These are phyloP conservation scores for Agaricales sp. DNA, from an alignment of 1,284 basidiomycete genomes.

Conservation along the genomic window DNA sequence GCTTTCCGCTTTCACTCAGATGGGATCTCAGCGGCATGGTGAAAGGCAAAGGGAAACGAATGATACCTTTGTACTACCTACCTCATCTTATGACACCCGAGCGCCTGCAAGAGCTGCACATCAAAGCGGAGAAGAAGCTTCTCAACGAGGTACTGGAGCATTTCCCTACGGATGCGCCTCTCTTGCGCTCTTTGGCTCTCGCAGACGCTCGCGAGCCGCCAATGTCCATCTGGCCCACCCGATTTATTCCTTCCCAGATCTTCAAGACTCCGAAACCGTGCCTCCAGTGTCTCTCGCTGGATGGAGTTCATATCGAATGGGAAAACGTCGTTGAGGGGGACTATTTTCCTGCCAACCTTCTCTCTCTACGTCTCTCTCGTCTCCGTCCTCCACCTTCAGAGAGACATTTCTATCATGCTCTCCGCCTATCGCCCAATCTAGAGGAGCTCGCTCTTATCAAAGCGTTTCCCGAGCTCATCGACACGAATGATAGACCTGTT, in stretches of 20 bases:
- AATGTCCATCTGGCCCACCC: too few species aligned
- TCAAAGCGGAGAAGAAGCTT: neutral
- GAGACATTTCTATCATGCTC: neutral
- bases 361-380: neutral
- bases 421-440: neutral
- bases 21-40: neutral
- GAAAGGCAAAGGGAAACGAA: neutral
- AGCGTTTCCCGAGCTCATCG: neutral
- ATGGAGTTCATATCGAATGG: neutral
- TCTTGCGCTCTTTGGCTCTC: neutral
- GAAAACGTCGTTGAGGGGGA: neutral
- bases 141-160: neutral
- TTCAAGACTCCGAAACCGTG: neutral
- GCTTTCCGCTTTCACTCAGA: neutral
- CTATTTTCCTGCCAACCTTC: neutral
- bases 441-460: neutral
- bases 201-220: neutral
- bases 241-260: neutral
- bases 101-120: neutral
- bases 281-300: neutral
- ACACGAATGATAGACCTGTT: neutral
- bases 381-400: neutral
- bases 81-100: neutral
- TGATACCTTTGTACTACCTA: neutral
- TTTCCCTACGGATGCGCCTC: neutral